Conservation (phyloP, 371 early-diverging fungal genomes). For the Haplosporangium sp. region DNA sequence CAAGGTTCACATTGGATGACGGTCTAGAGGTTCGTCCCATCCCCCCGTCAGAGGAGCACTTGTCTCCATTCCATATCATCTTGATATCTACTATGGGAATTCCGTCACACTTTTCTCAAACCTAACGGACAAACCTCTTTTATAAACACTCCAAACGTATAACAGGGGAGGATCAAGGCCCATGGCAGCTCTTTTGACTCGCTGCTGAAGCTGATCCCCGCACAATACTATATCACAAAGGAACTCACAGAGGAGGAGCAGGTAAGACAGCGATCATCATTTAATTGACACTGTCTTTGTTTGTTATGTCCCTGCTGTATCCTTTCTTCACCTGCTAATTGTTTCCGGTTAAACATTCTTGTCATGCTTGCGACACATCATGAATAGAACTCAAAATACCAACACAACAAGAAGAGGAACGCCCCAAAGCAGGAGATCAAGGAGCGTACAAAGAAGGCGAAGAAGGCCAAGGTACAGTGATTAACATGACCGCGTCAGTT, state of each 20-base stretch:
- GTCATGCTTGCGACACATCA: too few species aligned
- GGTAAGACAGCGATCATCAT: slow-evolving; percentile 17
- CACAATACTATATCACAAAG: slow-evolving; percentile 75
- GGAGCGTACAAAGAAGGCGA: slow-evolving; percentile 81
- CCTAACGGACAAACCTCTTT: neutral
- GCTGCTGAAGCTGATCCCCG: slow-evolving; percentile 78
- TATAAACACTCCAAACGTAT: neutral
- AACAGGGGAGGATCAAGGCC: slow-evolving; percentile 67
- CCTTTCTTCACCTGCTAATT: neutral
- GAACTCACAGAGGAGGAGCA: slow-evolving; percentile 61
- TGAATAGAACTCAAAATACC: slow-evolving; percentile 63
- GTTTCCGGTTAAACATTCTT: too few species aligned
- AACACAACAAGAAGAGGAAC: slow-evolving; percentile 79
- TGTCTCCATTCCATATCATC: neutral
- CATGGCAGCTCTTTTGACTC: slow-evolving; percentile 72
- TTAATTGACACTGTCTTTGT: neutral
- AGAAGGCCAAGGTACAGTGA: slow-evolving; percentile 72
- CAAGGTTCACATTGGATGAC: slow-evolving; percentile 34
- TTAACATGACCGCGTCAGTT: too few species aligned
- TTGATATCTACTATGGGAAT: too few species aligned
- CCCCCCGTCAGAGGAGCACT: neutral
- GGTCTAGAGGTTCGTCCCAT: slow-evolving; percentile 45
- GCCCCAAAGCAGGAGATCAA: slow-evolving; percentile 84
- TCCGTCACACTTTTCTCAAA: neutral
- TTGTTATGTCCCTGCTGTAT: neutral